Percentiles rank a stretch among this genome's conserved stretches.
Evolutionary conservation across 1,139 yeast genomes (phyloP).

Genomic region (Suhomyces taliae): DNA sequence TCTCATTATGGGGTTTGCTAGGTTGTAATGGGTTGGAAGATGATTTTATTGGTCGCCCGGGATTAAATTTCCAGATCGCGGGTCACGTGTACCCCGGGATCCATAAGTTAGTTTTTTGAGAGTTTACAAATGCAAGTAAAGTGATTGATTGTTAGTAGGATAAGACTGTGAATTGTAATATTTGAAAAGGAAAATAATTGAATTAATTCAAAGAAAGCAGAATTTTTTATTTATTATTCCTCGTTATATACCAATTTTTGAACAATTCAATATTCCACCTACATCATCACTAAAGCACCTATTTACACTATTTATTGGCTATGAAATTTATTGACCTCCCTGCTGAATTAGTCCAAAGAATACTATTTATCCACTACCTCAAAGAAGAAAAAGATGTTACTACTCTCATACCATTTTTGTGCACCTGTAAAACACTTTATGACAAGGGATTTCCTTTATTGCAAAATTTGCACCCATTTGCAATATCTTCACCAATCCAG

Average conservation of each 20-base stretch:
- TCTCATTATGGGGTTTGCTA: constrained; percentile 26
- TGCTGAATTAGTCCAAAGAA: not conserved
- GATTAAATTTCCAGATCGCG: not conserved
- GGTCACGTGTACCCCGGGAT: constrained; percentile 5
- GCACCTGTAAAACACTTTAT: constrained; percentile 8
- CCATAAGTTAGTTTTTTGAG: not conserved
- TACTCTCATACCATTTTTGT: constrained; percentile 5
- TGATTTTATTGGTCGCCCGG: constrained; percentile 6
- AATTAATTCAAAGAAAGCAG: too few species aligned
- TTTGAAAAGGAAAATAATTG: too few species aligned
- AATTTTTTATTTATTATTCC: too few species aligned
- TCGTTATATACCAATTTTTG: too few species aligned
- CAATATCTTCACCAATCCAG: not conserved
- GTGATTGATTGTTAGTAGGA: too few species aligned
- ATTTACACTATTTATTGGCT: not conserved
- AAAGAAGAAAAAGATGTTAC: not conserved
- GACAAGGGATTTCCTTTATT: constrained; percentile 3
- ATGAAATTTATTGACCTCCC: not conserved
- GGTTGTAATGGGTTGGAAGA: not conserved
- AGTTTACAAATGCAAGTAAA: not conserved
- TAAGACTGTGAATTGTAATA: too few species aligned
- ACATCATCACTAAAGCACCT: too few species aligned
- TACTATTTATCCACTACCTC: not conserved
- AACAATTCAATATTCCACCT: too few species aligned
- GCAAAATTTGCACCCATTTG: constrained; percentile 4